These are phyloP conservation scores for Astraeus odoratus DNA, from an alignment of 768 basidiomycete species.

Conservation along the genomic window DNA sequence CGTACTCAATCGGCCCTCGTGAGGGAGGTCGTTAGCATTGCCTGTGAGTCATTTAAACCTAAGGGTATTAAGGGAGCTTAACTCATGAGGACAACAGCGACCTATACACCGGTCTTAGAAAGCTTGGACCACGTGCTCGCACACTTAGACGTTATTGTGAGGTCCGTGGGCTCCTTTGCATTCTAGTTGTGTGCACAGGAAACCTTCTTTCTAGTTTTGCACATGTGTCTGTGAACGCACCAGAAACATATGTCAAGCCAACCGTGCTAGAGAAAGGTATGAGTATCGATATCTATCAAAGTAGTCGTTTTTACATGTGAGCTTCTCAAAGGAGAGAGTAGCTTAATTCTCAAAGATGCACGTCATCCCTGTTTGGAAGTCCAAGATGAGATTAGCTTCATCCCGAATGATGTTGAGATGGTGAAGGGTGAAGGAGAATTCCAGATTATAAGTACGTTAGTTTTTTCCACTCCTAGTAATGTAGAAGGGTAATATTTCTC, in stretches of 20 bases:
- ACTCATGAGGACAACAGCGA: slow-evolving; percentile 46
- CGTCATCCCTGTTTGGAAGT: slow-evolving; percentile 96
- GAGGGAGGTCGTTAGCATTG: slow-evolving; percentile 89
- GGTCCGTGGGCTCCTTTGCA: slow-evolving; percentile 38
- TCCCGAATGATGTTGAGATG: slow-evolving; percentile 94
- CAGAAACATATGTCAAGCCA: slow-evolving; percentile 85
- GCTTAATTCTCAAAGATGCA: slow-evolving; percentile 75
- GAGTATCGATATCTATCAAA: not conserved
- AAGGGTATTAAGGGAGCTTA: not conserved
- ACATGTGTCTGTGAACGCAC: slow-evolving; percentile 82
- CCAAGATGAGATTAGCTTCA: slow-evolving; percentile 92
- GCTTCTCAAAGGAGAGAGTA: slow-evolving; percentile 58
- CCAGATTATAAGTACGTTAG: slow-evolving; percentile 77
- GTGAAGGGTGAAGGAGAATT: slow-evolving; percentile 91
- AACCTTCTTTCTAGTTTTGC: slow-evolving; percentile 59
- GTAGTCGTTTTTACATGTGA: slow-evolving; percentile 2
- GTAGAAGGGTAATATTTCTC: slow-evolving; percentile 1
- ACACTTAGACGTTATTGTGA: slow-evolving; percentile 84
- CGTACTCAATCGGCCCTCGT: slow-evolving; percentile 77
- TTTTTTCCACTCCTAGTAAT: not conserved
- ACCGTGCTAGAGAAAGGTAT: slow-evolving; percentile 68
- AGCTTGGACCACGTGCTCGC: slow-evolving; percentile 78
- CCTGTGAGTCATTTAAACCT: slow-evolving; percentile 46
- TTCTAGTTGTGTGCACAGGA: not conserved
- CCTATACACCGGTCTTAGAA: slow-evolving; percentile 87